Base-by-base conservation (phyloP, 1,284 basidiomycete genomes). In the Golubevia sp. region DNA sequence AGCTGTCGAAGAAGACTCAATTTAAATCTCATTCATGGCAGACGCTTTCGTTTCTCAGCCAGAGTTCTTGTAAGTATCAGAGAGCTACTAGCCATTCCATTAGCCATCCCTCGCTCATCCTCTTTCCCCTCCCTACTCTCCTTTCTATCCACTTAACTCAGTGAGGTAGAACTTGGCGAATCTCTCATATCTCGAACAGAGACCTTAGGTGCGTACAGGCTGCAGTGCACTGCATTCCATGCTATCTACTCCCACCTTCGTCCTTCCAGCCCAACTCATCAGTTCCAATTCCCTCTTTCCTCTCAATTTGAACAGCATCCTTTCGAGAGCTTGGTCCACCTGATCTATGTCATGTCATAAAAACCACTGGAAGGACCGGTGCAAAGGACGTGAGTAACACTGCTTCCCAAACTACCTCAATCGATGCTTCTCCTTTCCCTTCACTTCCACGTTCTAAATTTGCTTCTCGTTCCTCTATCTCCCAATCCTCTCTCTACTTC, bases 321-420 rank as follows among this genome's bases (percentile, higher is more conserved):
- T 83, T 83, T 38, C 68, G 81, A 21, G 81, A 83, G 59, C 72
- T 83, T 2, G 81, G 81, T 2, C 81, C 81, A 6, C 81, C 81
- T 3, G 81, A 83, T 59, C 65, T 83, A 15, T 76, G 77, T 26
- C 81, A 83, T 53, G 75, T 79, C 54, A 73, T 82, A 67, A 83
- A 83, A 52, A 66, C 71, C 1, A 77, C 71, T 15, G 76, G 76
- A 26, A 68, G 67, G 25, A 64, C 73, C 24, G 52, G 68, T 23
- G 34, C 64, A 21, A 71, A 72, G 59, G 76, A 78, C 50, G 64
- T 66, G 26, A 61, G 64, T 58, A 1, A 7, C 48, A 3, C 30
- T 5, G 4, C 30, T 5, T 11, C 30, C 11, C 30, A 34, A n/a
- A n/a, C n/a, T n/a, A n/a, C n/a, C n/a, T n/a, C n/a, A n/a, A n/a